Percentiles rank a stretch among this genome's conserved stretches.
phyloP scores from a whole-genome alignment of 371 early-diverging fungal genomes.

The Syncephalis plumigaleata region DNA sequence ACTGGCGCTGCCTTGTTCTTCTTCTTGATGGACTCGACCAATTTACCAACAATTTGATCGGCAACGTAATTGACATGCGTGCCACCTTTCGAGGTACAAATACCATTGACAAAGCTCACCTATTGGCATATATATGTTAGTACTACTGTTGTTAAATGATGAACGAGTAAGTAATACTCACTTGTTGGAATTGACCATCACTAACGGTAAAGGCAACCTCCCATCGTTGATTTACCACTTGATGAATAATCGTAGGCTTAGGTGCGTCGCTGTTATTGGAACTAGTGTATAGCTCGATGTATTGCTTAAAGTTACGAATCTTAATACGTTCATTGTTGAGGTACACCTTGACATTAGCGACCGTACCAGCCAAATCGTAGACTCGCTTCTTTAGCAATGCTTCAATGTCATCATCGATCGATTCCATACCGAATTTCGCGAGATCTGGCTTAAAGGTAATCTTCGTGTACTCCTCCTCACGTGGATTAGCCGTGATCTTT shows the following conservation, averaged over 20 bases:
- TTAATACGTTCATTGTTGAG: constrained; percentile 79
- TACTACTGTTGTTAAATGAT: constrained; percentile 10
- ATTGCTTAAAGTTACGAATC: constrained; percentile 84
- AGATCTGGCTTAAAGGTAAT: constrained; percentile 98
- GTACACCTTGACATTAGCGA: constrained; percentile 73
- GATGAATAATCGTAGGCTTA: constrained; percentile 40
- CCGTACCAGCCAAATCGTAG: constrained; percentile 93
- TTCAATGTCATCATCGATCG: constrained; percentile 79
- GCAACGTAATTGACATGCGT: constrained; percentile 86
- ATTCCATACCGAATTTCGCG: constrained; percentile 76
- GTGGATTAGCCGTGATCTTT: constrained; percentile 36
- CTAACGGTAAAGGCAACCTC: constrained; percentile 11
- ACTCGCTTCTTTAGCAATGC: constrained; percentile 91
- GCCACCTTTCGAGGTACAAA: constrained; percentile 97
- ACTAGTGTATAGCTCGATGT: constrained; percentile 69
- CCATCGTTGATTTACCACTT: constrained; percentile 15
- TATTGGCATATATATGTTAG: constrained; percentile 7
- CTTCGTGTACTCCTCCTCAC: constrained; percentile 61
- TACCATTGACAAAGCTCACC: constrained; percentile 96
- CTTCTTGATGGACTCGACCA: constrained; percentile 64
- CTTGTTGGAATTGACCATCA: constrained; percentile 97
- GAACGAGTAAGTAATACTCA: constrained; percentile 4
- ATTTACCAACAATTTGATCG: constrained; percentile 71
- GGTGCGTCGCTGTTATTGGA: constrained; percentile 15
- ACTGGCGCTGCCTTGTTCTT: constrained; percentile 66